phyloP scores from a whole-genome alignment of 805 yeast species.

The Cyberlindnera suaveolens region DNA sequence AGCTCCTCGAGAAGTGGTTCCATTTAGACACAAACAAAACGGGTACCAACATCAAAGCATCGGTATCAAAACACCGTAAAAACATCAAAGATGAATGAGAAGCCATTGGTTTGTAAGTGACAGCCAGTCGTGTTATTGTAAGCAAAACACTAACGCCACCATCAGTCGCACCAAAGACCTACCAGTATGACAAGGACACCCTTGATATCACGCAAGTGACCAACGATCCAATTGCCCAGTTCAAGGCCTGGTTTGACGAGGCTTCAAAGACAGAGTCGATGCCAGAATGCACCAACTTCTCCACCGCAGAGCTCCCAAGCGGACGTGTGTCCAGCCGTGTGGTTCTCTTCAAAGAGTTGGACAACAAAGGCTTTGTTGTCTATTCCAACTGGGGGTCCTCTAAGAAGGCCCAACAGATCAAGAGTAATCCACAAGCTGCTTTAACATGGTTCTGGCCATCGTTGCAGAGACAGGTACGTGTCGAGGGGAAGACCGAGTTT shows the following conservation, averaged over 20 bases:
- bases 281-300: slow-evolving; percentile 82
- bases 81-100: slow-evolving; percentile 6
- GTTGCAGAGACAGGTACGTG: slow-evolving; percentile 85
- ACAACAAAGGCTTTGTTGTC: slow-evolving; percentile 73
- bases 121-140: too few species aligned
- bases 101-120: slow-evolving; percentile 22
- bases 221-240: slow-evolving; percentile 66
- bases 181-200: slow-evolving; percentile 71
- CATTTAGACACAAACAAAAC: too few species aligned
- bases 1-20: too few species aligned
- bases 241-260: slow-evolving; percentile 78
- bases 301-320: slow-evolving; percentile 82
- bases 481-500: slow-evolving; percentile 78
- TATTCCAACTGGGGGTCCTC: slow-evolving; percentile 91
- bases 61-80: not conserved
- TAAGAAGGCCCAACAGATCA: slow-evolving; percentile 69
- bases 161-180: slow-evolving; percentile 73
- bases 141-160: not conserved
- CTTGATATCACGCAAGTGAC: slow-evolving; percentile 48
- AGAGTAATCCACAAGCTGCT: slow-evolving; percentile 72
- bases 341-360: slow-evolving; percentile 86
- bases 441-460: slow-evolving; percentile 90
- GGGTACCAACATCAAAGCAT: not conserved
- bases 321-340: slow-evolving; percentile 87
- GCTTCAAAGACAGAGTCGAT: slow-evolving; percentile 54